Base-by-base conservation (phyloP, 805 yeast genomes). In the Candida dajiaensis region DNA sequence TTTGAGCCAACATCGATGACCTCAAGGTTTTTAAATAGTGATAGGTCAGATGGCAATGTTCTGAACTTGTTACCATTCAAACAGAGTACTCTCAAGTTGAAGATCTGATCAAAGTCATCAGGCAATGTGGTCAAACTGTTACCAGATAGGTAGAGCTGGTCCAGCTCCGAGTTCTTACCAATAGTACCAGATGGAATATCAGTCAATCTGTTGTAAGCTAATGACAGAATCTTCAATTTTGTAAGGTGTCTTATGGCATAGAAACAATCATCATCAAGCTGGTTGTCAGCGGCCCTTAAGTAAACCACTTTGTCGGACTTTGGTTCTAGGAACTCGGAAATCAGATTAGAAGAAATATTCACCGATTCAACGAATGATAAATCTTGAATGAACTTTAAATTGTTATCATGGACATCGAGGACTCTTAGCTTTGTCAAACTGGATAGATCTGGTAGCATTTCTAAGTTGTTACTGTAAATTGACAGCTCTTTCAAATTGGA, bases 1-100 rank as follows among this genome's bases (percentile, higher is more conserved):
- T 94, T 94, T 2, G 95, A 86, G 4, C 97, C 96, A 16, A 88
- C 94, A 67, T 94, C 99, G 33, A 94, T 73, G 10, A 81, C 83
- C 28, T 76, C 77, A 58, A 94, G 68, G 22, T 77, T 74, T 1
- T 67, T 60, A 40, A 89, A 73, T 48, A 82, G 82, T 9, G 92
- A 80, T 41, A 94, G 65, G 60, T 92, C 99, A 0, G 96, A 84
- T 0, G 99, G 98, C 39, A 94, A 67, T 0, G 96, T 78, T 41
- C 85, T 85, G 52, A 94, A 74, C 59, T 85, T 85, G 63, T 94
- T 94, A 55, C 88, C 87, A 62, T 92, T 94, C 53, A 89, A 62
- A 64, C 76, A 82, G 29, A 94, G 66, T 0, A 81, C 73, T 45
- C 76, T 73, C 57, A 94, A n/a, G n/a, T 70, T 8, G 74, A 68